Evolutionary conservation across 768 basidiomycete genomes (phyloP), one percentile per base, ranked within the genome.

Genomic region (Pleurotus platypus): DNA sequence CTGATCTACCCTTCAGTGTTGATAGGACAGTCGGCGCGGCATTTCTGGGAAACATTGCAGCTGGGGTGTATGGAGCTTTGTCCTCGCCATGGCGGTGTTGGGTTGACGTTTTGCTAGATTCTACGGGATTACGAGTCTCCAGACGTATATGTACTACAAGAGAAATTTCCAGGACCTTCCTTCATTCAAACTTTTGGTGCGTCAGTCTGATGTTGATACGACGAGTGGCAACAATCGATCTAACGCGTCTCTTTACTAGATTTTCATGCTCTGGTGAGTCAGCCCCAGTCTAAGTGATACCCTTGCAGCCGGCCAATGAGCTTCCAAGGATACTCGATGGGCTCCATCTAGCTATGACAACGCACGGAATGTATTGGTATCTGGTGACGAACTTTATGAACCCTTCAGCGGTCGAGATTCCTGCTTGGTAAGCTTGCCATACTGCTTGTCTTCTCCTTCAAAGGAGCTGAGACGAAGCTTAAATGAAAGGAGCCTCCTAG

Each of bases 41-140:
- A 27, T 72, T 80, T 50, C 57, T 80, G 2, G 80, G 80, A 4
- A 70, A 72, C 27, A 65, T 79, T 46, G 61, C 73, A 30, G 73
- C 75, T 46, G 63, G 71, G 45, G 66, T 73, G 78, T 79, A 55
- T 49, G n/a, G 75, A 65, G 5, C 24, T 57, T 40, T 30, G 24
- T 42, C 11, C 22, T 38, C 39, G 20, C 53, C 27, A n/a, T 35
- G 38, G 43, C 18, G 7, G 35, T 46, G 26, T 5, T 5, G 4
- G 5, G 5, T 8, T 40, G 9, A 40, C 15, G 16, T 5, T 3
- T 53, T 53, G 18, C 5, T 4, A 53, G 40, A 43, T 43, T 79
- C 46, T 79, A 73, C 63, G 78, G 77, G 11, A 62, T 76, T 4
- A 75, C 73, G 22, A 77, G 69, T 46, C 60, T 71, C 22, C 77